phyloP scores from a whole-genome alignment of 1,284 basidiomycete species.

The Amylostereum chailletii region DNA sequence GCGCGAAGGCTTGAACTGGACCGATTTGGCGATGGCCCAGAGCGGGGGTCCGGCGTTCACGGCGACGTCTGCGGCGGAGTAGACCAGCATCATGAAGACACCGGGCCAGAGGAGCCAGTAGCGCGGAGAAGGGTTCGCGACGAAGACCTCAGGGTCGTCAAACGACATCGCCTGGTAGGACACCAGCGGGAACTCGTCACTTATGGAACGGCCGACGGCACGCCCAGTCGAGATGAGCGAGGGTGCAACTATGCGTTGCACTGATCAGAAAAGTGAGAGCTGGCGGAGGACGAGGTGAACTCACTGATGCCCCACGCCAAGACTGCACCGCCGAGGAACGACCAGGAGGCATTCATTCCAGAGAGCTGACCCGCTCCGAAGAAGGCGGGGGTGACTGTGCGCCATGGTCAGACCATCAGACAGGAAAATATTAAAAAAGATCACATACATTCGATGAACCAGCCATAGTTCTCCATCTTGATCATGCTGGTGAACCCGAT shows the following conservation, averaged over 20 bases:
- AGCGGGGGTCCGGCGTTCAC: constrained; percentile 14
- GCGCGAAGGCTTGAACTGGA: constrained; percentile 8
- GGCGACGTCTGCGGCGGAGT: constrained; percentile 26
- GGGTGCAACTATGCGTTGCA: constrained; percentile 34
- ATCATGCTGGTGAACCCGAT: constrained; percentile 57
- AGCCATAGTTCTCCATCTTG: constrained; percentile 47
- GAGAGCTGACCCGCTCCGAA: constrained; percentile 60
- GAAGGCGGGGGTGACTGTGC: constrained; percentile 55
- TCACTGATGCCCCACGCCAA: constrained; percentile 57
- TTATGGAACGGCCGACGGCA: constrained; percentile 32
- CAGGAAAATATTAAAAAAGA: constrained; percentile 2
- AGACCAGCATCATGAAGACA: constrained; percentile 43
- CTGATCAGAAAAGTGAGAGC: background rate
- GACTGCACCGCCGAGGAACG: constrained; percentile 51
- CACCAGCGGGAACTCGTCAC: constrained; percentile 34
- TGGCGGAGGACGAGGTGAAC: constrained; percentile 9
- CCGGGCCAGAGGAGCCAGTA: constrained; percentile 70
- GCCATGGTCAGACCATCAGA: constrained; percentile 9
- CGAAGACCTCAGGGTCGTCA: constrained; percentile 29
- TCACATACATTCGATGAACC: constrained; percentile 38
- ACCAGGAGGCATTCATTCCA: constrained; percentile 57
- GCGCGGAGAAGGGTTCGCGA: constrained; percentile 44
- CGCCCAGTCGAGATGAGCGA: constrained; percentile 43
- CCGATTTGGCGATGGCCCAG: constrained; percentile 7
- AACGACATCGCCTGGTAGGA: constrained; percentile 38